These are phyloP conservation scores for Stenogyne calaminthoides DNA, from an alignment of 305 asterid genomes.

Conservation along the genomic window DNA sequence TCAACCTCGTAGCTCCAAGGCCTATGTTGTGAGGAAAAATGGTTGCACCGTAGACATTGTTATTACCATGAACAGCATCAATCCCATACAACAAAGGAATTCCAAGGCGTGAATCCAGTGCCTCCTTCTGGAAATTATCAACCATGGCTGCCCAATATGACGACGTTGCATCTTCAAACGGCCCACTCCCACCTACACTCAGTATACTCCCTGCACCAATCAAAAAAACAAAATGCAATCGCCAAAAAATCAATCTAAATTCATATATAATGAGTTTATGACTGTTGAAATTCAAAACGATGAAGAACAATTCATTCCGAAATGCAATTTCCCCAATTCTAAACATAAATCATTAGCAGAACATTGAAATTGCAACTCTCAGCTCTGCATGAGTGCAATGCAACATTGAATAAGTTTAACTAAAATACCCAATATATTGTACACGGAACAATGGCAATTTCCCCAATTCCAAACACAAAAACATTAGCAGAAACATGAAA, in stretches of 20 bases:
- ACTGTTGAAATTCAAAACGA: neutral
- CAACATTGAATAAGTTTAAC: neutral
- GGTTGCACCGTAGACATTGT: constrained; percentile 85
- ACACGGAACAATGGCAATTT: neutral
- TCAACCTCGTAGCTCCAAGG: constrained; percentile 93
- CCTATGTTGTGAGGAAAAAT: constrained; percentile 92
- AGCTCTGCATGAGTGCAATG: neutral
- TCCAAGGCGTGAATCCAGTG: constrained; percentile 57
- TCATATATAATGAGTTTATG: neutral
- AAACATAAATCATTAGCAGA: constrained; percentile 20
- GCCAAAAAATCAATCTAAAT: neutral
- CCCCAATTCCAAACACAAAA: neutral
- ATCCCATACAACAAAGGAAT: constrained; percentile 49
- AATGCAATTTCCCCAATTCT: neutral
- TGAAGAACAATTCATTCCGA: neutral
- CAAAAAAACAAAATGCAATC: constrained; percentile 9
- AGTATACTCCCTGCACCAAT: constrained; percentile 66
- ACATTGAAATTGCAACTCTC: neutral
- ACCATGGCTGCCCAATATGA: constrained; percentile 85
- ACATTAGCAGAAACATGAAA: constrained; percentile 3
- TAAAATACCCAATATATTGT: neutral
- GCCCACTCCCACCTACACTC: constrained; percentile 89
- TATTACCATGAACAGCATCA: constrained; percentile 66
- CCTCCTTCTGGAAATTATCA: constrained; percentile 67
- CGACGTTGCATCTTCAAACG: constrained; percentile 66